These are phyloP conservation scores for Aegilops tauschii DNA, from an alignment of 176 grass and related monocot genomes.

Conservation along the genomic window DNA sequence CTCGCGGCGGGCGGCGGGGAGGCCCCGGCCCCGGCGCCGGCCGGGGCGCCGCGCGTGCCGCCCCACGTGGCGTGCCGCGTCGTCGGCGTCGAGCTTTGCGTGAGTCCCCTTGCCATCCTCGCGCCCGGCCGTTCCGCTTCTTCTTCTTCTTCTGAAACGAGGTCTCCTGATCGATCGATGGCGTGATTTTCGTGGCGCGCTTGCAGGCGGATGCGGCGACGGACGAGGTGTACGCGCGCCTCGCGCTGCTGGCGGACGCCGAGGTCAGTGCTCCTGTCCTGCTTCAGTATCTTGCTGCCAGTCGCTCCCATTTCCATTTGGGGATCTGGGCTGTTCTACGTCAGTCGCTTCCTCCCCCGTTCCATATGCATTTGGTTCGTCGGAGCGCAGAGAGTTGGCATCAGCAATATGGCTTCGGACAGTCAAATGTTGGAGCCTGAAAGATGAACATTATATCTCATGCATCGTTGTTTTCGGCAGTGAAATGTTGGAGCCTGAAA, in stretches of 20 bases:
- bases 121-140: conserved; percentile 1
- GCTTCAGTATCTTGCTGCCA: not conserved
- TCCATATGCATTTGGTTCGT: conserved; percentile 5
- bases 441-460: not conserved
- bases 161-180: not conserved
- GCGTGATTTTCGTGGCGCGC: not conserved
- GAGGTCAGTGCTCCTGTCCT: conserved; percentile 43
- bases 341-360: not conserved
- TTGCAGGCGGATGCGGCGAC: conserved; percentile 82
- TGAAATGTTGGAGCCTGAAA: not conserved
- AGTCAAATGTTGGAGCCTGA: not conserved
- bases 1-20: conserved; percentile 44
- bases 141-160: not conserved
- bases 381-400: not conserved
- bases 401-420: not conserved
- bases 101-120: conserved; percentile 30
- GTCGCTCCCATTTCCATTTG: not conserved
- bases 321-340: not conserved
- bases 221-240: conserved; percentile 84
- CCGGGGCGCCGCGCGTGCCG: conserved; percentile 1
- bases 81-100: conserved; percentile 79
- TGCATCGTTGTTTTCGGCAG: not conserved
- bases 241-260: conserved; percentile 60
- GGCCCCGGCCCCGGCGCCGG: not conserved
- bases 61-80: conserved; percentile 79